Base-by-base conservation (phyloP, 2,329 filamentous ascomycete species). In the Neonectria magnoliae region DNA sequence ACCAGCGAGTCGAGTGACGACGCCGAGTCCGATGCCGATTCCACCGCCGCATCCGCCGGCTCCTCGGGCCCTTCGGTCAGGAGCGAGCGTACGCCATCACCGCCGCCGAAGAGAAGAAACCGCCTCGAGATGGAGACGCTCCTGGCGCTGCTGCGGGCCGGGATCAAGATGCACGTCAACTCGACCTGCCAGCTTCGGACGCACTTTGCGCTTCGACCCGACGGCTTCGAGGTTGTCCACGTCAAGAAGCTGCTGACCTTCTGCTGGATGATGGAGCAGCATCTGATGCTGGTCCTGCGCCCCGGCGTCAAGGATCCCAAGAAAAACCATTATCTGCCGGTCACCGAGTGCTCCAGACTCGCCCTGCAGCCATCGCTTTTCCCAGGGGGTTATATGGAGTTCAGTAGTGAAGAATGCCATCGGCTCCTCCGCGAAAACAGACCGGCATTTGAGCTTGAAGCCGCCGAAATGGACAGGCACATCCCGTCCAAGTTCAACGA, bases 91-190 rank as follows among this genome's bases (percentile, higher is more conserved):
- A 42, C 38, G n/a, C 38, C 38, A 11, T 11, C 38, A n/a, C 38
- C 38, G 38, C 38, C 38, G 38, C 38, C 38, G n/a, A 42, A n/a
- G 38, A 42, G 38, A 11, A 42, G n/a, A 20, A 42, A 25, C 16
- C 36, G n/a, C 5, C 52, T 67, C 4, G 61, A 68, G 22, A 57
- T 70, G 25, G 66, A 67, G 9, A 60, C 18, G 7, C 29, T 62
- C 8, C 48, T 59, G 1, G 31, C 60, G 33, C 13, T 47, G 22
- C 60, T 75, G 8, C 71, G 68, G 11, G 36, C 41, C 4, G 48
- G 53, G 5, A 20, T 73, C 38, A 60, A 60, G 27, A 67, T 74
- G 11, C 70, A 74, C 59, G 52, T 63, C 58, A 76, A 75, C 66
- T 73, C 72, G 16, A 69, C 71, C 2, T 75, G 72, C 57, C 65